phyloP scores from a whole-genome alignment of 2,329 filamentous ascomycete species.

The Colletotrichum chlorophyti region DNA sequence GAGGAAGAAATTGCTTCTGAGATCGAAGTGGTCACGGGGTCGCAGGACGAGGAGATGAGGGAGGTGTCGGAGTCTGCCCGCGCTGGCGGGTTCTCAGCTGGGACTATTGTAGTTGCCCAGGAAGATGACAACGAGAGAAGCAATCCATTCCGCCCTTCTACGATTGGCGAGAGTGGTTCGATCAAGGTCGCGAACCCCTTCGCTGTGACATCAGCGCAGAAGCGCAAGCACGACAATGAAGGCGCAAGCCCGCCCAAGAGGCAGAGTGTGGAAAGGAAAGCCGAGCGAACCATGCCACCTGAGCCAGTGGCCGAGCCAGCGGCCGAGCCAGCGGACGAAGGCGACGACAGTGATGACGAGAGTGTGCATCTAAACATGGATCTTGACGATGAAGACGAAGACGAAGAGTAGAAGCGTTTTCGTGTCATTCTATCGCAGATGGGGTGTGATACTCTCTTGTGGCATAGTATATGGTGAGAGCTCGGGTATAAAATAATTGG shows the following conservation, averaged over 20 bases:
- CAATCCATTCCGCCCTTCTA: slow-evolving; percentile 44
- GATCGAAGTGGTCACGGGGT: slow-evolving; percentile 44
- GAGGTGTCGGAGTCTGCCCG: not conserved
- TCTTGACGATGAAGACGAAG: slow-evolving; percentile 58
- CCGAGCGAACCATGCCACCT: slow-evolving; percentile 7
- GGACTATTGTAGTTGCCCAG: slow-evolving; percentile 16
- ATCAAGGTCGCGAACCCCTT: slow-evolving; percentile 27
- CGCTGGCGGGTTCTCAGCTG: not conserved
- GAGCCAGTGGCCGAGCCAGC: slow-evolving; percentile 4
- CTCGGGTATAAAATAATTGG: not conserved
- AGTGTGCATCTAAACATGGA: slow-evolving; percentile 68
- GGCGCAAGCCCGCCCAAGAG: slow-evolving; percentile 34
- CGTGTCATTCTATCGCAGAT: not conserved
- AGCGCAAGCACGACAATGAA: slow-evolving; percentile 48
- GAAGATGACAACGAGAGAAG: not conserved
- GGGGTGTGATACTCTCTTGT: slow-evolving; percentile 21
- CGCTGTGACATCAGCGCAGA: slow-evolving; percentile 36
- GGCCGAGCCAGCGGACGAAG: slow-evolving; percentile 35
- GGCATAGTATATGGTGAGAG: too few relatives aligned
- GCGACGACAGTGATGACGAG: slow-evolving; percentile 56
- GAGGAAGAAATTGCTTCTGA: slow-evolving; percentile 40
- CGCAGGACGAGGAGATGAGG: slow-evolving; percentile 42
- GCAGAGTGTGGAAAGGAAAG: slow-evolving; percentile 24
- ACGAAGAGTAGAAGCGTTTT: slow-evolving; percentile 36
- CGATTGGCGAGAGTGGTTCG: slow-evolving; percentile 24